phyloP scores from a whole-genome alignment of 768 basidiomycete genomes.

The Boletellus ananas region DNA sequence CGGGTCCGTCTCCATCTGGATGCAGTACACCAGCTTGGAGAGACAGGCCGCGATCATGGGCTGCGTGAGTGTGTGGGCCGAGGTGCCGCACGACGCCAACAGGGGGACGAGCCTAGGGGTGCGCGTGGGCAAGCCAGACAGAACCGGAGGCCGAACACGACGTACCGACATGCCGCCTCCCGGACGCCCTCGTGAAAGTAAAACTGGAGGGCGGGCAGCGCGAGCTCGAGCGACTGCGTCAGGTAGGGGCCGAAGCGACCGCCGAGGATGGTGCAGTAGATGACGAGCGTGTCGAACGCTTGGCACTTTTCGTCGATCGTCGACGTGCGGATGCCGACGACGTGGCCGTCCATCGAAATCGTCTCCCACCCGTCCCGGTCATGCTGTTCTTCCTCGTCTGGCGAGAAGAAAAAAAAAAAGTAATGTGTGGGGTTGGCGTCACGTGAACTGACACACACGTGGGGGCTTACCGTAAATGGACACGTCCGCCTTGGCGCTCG shows the following conservation, averaged over 20 bases:
- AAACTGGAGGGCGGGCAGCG: conserved; percentile 66
- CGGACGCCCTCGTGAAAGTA: conserved; percentile 84
- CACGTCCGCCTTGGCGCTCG: conserved; percentile 77
- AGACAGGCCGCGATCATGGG: conserved; percentile 70
- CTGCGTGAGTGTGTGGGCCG: conserved; percentile 57
- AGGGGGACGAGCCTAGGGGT: conserved; percentile 62
- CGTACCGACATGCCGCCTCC: conserved; percentile 72
- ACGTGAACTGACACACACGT: not conserved
- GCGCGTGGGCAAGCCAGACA: no score
- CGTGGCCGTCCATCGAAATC: conserved; percentile 71
- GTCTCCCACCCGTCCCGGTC: conserved; percentile 79
- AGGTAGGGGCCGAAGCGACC: conserved; percentile 70
- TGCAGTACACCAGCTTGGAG: conserved; percentile 57
- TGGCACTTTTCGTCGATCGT: conserved; percentile 85
- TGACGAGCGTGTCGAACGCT: conserved; percentile 82
- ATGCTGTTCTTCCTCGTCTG: conserved; percentile 51
- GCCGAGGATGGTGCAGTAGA: conserved; percentile 69
- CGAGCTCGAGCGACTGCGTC: conserved; percentile 64
- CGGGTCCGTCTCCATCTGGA: conserved; percentile 65
- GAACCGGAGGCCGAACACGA: no score
- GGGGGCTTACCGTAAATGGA: conserved; percentile 57
- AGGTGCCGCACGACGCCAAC: conserved; percentile 64
- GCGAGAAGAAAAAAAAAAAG: conserved; percentile 10
- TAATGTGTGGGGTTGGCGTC: not conserved
- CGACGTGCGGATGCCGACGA: conserved; percentile 73